Evolutionary conservation across 2,329 filamentous ascomycete species (phyloP), one percentile per base, ranked within the genome.

Genomic region (Nothopassalora personata): DNA sequence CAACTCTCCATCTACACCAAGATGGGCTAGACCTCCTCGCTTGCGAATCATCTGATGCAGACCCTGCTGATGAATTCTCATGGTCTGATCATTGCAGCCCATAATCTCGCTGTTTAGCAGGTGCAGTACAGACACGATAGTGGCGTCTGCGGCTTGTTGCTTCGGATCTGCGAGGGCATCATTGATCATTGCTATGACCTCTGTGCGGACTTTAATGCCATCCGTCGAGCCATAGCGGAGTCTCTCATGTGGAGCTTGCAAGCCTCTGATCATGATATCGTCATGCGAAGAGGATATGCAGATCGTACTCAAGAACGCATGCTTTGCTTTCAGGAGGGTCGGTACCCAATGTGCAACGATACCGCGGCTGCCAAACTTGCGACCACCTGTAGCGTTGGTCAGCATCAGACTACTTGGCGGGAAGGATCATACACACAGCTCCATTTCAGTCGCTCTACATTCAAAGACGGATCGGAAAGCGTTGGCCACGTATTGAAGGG

Each of bases 251-350:
- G 64, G 57, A 3, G 62, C 59, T 19, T 61, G 58, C 2, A 61
- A 54, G 10, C 58, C 62, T 51, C 64, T 63, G 27, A 60, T 62
- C 69, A 73, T 73, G 46, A 71, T 67, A 47, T 72, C 70, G 7
- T 70, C 66, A 36, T 73, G 68, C 3, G 70, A 68, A 9, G 71
- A 63, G 3, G 70, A 70, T 10, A 72, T 68, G 53, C 67, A 70
- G 1, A 73, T 57, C 3, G 68, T 72, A 57, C 68, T 69, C 23
- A 72, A 56, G 36, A 72, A 72, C 1, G 70, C 67, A 34, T 66
- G 63, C 5, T 60, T 64, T 9, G 64, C 59, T 10, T 60, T 58
- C 9, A 68, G 61, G 9, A 73, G 56, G 4, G 60, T 58, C 0
- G 69, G 71, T n/a, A 71, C 60, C 69, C 69, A 72, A 23, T 60